phyloP scores from a whole-genome alignment of 495 filamentous ascomycete species.

The Glarea lozoyensis region DNA sequence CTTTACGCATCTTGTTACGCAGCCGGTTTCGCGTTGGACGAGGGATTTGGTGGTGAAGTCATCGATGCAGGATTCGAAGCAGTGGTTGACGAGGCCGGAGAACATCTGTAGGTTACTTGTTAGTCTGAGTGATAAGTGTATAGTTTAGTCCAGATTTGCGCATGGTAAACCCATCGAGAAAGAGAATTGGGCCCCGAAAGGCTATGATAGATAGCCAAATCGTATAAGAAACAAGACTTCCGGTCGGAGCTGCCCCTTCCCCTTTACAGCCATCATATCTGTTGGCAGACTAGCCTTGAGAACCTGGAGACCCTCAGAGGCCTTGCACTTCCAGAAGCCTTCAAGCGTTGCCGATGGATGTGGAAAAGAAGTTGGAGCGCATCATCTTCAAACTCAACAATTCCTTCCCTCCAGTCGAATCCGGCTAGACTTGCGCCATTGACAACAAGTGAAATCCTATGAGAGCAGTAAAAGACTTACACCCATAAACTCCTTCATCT shows the following conservation, averaged over 20 bases:
- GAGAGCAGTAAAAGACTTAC: slow-evolving; percentile 44
- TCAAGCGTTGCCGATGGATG: slow-evolving; percentile 2
- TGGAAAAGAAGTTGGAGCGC: not conserved
- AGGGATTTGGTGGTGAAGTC: slow-evolving; percentile 98
- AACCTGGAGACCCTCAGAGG: too few relatives aligned
- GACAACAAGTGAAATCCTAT: not conserved
- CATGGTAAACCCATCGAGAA: too few relatives aligned
- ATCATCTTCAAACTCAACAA: not conserved
- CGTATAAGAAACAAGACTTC: too few relatives aligned
- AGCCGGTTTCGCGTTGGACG: slow-evolving; percentile 73
- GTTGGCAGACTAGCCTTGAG: too few relatives aligned
- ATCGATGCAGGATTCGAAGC: slow-evolving; percentile 94
- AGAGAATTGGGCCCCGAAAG: too few relatives aligned
- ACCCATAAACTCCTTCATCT: slow-evolving; percentile 97
- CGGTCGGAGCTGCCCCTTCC: too few relatives aligned
- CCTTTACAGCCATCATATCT: too few relatives aligned
- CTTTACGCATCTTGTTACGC: slow-evolving; percentile 86
- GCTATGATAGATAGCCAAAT: too few relatives aligned
- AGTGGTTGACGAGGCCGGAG: slow-evolving; percentile 86
- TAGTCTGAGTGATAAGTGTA: slow-evolving; percentile 8
- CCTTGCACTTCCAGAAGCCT: too few relatives aligned
- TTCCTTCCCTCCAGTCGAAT: not conserved
- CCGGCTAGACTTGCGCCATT: not conserved
- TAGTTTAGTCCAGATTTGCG: too few relatives aligned
- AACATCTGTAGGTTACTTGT: slow-evolving; percentile 61